A percentile compares a stretch with the other conserved stretches of the same genome.
These are phyloP conservation scores for Penicillium daleae DNA, from an alignment of 495 filamentous ascomycete species.

Conservation along the genomic window DNA sequence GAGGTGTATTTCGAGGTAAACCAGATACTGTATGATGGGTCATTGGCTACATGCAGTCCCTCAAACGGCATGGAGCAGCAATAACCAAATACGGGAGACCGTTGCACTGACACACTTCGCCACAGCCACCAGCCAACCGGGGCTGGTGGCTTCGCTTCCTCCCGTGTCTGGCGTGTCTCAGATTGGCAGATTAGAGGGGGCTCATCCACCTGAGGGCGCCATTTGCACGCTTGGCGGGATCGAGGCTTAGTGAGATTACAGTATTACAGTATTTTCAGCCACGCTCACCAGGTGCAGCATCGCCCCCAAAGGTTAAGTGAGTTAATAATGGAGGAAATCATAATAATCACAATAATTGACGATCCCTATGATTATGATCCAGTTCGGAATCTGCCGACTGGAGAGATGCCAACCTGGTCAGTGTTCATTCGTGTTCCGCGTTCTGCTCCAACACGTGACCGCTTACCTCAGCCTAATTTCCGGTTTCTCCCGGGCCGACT, in stretches of 20 bases:
- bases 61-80: background rate
- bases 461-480: conserved; percentile 17
- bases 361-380: too few species aligned
- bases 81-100: background rate
- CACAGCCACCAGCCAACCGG: conserved; percentile 4
- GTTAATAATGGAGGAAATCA: background rate
- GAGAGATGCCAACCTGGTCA: too few species aligned
- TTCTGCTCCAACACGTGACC: background rate
- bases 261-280: too few species aligned
- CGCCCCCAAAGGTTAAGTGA: background rate
- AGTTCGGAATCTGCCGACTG: too few species aligned
- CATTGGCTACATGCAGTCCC: background rate
- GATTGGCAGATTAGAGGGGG: background rate
- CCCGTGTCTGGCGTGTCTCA: conserved; percentile 19
- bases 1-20: too few species aligned
- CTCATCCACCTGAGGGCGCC: background rate
- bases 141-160: conserved; percentile 8
- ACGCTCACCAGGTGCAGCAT: background rate
- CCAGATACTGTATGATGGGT: background rate
- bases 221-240: background rate
- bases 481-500: conserved; percentile 13
- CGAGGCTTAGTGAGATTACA: background rate
- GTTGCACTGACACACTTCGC: background rate
- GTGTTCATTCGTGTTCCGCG: background rate
- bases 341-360: too few species aligned